Evolutionary conservation across 2,329 filamentous ascomycete genomes (phyloP).

Genomic region (Colletotrichum simmondsii): DNA sequence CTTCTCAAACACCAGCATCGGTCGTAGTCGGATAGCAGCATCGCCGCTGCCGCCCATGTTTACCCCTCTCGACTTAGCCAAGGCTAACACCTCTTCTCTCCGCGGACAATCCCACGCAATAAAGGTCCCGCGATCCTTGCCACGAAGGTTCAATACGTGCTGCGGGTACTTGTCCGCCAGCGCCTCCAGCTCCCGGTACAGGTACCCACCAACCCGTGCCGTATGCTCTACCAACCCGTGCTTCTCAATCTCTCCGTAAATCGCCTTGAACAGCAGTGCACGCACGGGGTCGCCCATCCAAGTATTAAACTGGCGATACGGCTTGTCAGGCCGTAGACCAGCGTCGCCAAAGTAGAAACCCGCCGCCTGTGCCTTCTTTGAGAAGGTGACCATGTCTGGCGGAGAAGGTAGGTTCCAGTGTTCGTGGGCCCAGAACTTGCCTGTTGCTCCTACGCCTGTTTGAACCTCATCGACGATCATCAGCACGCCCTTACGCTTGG

Average conservation of each 20-base stretch:
- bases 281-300: slow-evolving; percentile 95
- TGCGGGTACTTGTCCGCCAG: slow-evolving; percentile 78
- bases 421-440: slow-evolving; percentile 96
- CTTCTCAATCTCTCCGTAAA: slow-evolving; percentile 82
- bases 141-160: slow-evolving; percentile 85
- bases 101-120: slow-evolving; percentile 89
- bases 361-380: slow-evolving; percentile 93
- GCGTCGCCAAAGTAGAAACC: slow-evolving; percentile 92
- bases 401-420: slow-evolving; percentile 86
- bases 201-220: slow-evolving; percentile 80
- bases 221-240: slow-evolving; percentile 83
- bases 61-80: not conserved
- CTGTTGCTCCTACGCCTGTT: slow-evolving; percentile 91
- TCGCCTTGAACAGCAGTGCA: slow-evolving; percentile 86
- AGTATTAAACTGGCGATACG: slow-evolving; percentile 96
- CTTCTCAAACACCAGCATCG: not conserved
- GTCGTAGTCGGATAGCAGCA: not conserved
- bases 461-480: slow-evolving; percentile 96
- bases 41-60: not conserved
- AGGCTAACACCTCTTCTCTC: slow-evolving; percentile 77
- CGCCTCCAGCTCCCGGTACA: slow-evolving; percentile 75
- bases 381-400: slow-evolving; percentile 95
- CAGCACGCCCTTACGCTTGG: slow-evolving; percentile 80
- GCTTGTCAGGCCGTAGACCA: slow-evolving; percentile 86
- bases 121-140: slow-evolving; percentile 90